A percentile compares a stretch with the other conserved stretches of the same genome.
phyloP scores from a whole-genome alignment of 352 stramenopile species.

The Pythium angustatum region DNA sequence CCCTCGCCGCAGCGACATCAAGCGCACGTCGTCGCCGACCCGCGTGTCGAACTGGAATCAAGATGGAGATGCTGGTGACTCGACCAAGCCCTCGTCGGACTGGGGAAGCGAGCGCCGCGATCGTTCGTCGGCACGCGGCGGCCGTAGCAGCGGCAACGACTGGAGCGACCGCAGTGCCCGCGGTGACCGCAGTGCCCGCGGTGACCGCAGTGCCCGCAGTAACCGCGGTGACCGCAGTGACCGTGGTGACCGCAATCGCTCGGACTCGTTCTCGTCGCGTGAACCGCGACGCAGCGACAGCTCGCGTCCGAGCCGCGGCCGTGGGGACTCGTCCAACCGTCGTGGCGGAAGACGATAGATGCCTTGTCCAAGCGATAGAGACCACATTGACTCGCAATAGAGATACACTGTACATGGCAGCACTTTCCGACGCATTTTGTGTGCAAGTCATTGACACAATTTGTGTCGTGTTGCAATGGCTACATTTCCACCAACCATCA shows the following conservation, averaged over 20 bases:
- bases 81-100: too few species aligned
- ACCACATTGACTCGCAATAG: too few species aligned
- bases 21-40: too few species aligned
- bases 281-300: background rate
- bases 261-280: background rate
- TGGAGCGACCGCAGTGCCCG: too few species aligned
- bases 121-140: too few species aligned
- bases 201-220: background rate
- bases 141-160: too few species aligned
- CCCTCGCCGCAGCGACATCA: background rate
- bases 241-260: constrained; percentile 3
- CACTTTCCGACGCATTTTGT: too few species aligned
- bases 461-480: constrained; percentile 8
- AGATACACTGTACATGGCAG: too few species aligned
- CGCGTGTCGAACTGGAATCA: too few species aligned
- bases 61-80: too few species aligned
- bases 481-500: constrained; percentile 2
- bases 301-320: background rate
- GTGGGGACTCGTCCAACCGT: background rate
- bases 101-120: too few species aligned
- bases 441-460: background rate
- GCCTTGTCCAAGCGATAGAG: too few species aligned
- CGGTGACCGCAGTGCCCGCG: background rate
- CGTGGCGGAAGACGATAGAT: constrained; percentile 11
- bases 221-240: background rate